Conservation (phyloP, 805 yeast genomes). For the Candida argentea region DNA sequence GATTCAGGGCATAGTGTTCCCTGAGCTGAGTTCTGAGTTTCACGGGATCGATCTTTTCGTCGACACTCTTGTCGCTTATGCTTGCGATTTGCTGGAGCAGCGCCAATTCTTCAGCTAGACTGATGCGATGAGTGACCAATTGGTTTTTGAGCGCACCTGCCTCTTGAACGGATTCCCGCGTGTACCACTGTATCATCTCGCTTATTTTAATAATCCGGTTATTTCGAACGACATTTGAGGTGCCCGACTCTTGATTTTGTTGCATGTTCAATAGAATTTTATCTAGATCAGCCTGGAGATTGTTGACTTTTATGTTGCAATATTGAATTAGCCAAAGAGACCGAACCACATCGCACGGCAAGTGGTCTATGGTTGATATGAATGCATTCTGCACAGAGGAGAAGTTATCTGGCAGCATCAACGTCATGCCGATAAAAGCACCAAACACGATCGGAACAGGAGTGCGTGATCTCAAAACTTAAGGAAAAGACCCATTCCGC, state of each 20-base stretch:
- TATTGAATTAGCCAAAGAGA: constrained; percentile 33
- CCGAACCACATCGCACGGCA: constrained; percentile 34
- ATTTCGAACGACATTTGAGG: neutral
- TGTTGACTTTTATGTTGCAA: constrained; percentile 20
- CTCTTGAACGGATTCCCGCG: constrained; percentile 17
- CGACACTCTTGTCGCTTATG: constrained; percentile 4
- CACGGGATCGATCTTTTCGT: constrained; percentile 13
- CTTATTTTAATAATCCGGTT: constrained; percentile 2
- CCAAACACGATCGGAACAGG: no score
- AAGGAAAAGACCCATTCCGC: no score
- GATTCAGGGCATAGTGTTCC: constrained; percentile 24
- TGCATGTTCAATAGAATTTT: constrained; percentile 4
- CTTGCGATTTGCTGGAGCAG: constrained; percentile 8
- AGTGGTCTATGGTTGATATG: constrained; percentile 32
- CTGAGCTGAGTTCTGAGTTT: constrained; percentile 11
- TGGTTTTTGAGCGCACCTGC: constrained; percentile 20
- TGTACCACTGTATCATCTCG: constrained; percentile 5
- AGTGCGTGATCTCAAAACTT: no score
- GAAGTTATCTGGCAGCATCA: neutral
- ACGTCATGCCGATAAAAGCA: neutral
- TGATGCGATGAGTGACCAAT: constrained; percentile 17
- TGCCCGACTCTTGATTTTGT: constrained; percentile 1
- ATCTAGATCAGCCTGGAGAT: constrained; percentile 5
- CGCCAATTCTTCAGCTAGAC: constrained; percentile 15
- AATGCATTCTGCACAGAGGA: constrained; percentile 26